Base-by-base conservation (phyloP, 192 early-diverging fungal genomes). In the Coemansia sp. region DNA sequence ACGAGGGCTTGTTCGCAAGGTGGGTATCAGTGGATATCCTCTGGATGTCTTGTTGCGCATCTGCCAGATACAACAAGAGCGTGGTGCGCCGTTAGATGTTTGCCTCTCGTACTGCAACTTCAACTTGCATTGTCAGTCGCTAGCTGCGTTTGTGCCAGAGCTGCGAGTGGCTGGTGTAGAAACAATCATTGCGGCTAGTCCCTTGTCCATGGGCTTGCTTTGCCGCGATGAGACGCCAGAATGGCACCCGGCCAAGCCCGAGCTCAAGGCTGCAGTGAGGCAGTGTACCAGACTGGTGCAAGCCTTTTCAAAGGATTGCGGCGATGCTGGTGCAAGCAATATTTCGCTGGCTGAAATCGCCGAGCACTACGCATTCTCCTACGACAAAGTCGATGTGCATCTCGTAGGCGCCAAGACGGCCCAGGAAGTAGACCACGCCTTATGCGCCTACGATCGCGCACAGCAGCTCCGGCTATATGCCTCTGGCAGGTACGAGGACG, bases 11-110 rank as follows among this genome's bases (percentile, higher is more conserved):
- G 84, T 93, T 32, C 84, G 83, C 35, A 82, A 86, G 49, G 90
- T 93, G 6, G 91, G 91, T 4, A 86, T 87, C 59, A 88, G 87
- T 57, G 91, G 87, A 0, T 93, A 91, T 71, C 90, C 91, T 2
- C 65, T 93, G 4, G 76, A 85, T 6, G 83, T 87, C 5, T 70
- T 93, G 11, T 58, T 89, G 27, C 77, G 77, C 7, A 82, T 93
- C 41, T 84, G 88, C 7, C 68, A 84, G 45, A 59, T 84, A 15
- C 86, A 90, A 54, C 70, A 86, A n/a, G 68, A 72, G 24, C 73
- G 79, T 27, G 80, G 81, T 2, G 73, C 77, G 32, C 88, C 87
- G 4, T 65, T 91, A 12, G 90, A 91, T 64, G 80, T 86, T 22
- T 73, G 90, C 41, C 64, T 91, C 6, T 87, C 89, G 6, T 93